Percentiles rank a stretch among this genome's conserved stretches.
These are phyloP conservation scores for Asterophora parasitica DNA, from an alignment of 768 basidiomycete genomes.

Conservation along the genomic window DNA sequence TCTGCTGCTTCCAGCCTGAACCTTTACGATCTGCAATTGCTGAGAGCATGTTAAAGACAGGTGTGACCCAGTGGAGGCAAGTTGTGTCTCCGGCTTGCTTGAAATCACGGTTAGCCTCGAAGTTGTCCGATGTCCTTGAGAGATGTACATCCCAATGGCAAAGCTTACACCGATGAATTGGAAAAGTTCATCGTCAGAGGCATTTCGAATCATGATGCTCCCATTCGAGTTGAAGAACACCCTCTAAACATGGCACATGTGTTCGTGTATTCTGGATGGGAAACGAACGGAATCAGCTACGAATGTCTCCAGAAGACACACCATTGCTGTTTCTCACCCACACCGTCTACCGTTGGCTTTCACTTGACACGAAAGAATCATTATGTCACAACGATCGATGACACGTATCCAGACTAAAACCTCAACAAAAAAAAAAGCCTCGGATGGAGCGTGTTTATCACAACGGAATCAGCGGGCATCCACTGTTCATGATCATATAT, in stretches of 20 bases:
- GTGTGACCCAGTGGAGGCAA: constrained; percentile 5
- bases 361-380: no score
- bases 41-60: constrained; percentile 1
- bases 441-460: not conserved
- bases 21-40: constrained; percentile 2
- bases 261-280: not conserved
- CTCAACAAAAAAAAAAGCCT: not conserved
- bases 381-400: not conserved
- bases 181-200: not conserved
- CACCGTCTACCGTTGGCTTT: not conserved
- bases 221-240: no score
- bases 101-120: constrained; percentile 4
- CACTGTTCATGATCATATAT: not conserved
- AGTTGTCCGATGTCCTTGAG: constrained; percentile 16
- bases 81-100: not conserved
- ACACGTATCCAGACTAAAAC: not conserved
- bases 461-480: not conserved
- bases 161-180: not conserved
- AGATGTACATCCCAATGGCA: no score
- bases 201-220: no score
- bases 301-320: not conserved
- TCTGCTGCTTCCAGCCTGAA: constrained; percentile 3
- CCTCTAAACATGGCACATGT: not conserved
- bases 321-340: not conserved
- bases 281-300: not conserved